phyloP scores from a whole-genome alignment of 2,329 filamentous ascomycete genomes.

The Orbilia brochopaga region DNA sequence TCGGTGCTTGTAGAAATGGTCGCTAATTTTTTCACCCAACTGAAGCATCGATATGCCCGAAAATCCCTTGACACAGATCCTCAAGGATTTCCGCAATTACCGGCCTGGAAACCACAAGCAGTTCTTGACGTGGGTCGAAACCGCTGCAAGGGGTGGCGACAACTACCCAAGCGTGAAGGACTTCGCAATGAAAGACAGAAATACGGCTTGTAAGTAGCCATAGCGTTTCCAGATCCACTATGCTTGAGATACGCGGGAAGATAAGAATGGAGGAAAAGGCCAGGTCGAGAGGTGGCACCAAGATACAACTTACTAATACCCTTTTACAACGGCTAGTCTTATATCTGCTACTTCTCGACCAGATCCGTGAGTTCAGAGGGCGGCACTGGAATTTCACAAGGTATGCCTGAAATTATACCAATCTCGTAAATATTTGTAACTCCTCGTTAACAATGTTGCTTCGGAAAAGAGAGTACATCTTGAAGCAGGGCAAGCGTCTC shows the following conservation, averaged over 20 bases:
- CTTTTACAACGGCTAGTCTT: slow-evolving; percentile 55
- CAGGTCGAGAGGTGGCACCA: no score
- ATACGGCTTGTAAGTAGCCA: slow-evolving; percentile 50
- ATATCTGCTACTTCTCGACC: slow-evolving; percentile 71
- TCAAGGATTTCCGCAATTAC: slow-evolving; percentile 84
- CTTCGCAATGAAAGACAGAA: slow-evolving; percentile 62
- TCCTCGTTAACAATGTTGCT: neutral
- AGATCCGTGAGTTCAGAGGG: slow-evolving; percentile 82
- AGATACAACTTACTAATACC: neutral
- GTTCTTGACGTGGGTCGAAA: slow-evolving; percentile 75
- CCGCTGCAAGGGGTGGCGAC: slow-evolving; percentile 34
- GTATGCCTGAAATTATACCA: neutral
- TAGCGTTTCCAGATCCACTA: neutral
- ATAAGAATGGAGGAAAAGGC: neutral
- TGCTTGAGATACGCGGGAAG: neutral
- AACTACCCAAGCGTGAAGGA: slow-evolving; percentile 64
- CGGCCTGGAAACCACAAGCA: slow-evolving; percentile 85
- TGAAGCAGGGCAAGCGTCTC: slow-evolving; percentile 69
- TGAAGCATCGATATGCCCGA: slow-evolving; percentile 74
- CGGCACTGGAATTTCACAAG: slow-evolving; percentile 81
- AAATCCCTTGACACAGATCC: slow-evolving; percentile 85
- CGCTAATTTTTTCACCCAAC: no score
- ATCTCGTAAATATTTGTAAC: no score
- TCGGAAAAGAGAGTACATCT: slow-evolving; percentile 72
- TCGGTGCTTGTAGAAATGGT: no score